These are phyloP conservation scores for Hypoxylon perforatum DNA, from an alignment of 495 filamentous ascomycete species.

Conservation along the genomic window DNA sequence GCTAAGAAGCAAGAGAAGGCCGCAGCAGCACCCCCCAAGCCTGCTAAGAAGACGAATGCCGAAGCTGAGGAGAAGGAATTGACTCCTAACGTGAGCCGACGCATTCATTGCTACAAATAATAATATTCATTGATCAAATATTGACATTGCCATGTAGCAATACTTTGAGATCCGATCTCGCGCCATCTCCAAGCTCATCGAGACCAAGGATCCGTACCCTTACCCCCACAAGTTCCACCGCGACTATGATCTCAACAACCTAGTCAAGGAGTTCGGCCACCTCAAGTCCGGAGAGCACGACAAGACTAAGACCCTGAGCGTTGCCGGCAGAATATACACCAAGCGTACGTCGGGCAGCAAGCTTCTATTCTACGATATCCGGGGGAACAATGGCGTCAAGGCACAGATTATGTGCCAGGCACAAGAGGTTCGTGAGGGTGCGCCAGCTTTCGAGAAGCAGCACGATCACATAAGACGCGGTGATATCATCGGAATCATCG, in stretches of 20 bases:
- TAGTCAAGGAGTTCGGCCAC: conserved; percentile 75
- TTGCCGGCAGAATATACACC: conserved; percentile 89
- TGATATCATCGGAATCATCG: conserved; percentile 80
- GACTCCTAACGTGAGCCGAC: conserved; percentile 75
- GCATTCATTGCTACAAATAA: conserved; percentile 56
- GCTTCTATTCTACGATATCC: conserved; percentile 93
- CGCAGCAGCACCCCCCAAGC: conserved; percentile 75
- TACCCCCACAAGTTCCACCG: conserved; percentile 98
- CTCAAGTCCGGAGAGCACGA: conserved; percentile 88
- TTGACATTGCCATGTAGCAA: conserved; percentile 67
- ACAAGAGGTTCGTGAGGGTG: conserved; percentile 70
- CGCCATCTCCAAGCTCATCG: conserved; percentile 83
- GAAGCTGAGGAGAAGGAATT: conserved; percentile 80
- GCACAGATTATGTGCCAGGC: conserved; percentile 93
- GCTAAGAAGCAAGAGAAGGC: conserved; percentile 89
- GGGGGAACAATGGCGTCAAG: conserved; percentile 71
- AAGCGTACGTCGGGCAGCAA: conserved; percentile 85
- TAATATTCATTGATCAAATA: conserved; percentile 7
- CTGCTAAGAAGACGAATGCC: conserved; percentile 76
- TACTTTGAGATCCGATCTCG: conserved; percentile 97
- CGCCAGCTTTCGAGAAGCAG: conserved; percentile 80
- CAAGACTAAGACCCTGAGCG: conserved; percentile 74
- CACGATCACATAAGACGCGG: conserved; percentile 91
- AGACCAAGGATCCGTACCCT: conserved; percentile 83
- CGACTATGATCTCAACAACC: conserved; percentile 79